Conservation (phyloP, 345 rosid genomes). For the Abelmoschus esculentus region DNA sequence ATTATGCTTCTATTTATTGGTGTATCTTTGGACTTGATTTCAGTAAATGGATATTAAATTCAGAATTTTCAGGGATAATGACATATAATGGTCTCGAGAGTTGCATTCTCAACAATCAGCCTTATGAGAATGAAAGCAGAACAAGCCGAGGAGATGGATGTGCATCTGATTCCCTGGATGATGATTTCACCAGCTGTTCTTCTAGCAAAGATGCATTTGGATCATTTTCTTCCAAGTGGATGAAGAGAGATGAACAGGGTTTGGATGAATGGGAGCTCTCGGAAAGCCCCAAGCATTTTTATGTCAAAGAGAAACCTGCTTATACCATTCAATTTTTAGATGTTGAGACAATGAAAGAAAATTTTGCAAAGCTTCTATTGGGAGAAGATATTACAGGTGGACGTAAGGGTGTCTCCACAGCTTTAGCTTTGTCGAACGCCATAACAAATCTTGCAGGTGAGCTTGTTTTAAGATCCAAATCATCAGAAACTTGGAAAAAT, state of each 20-base stretch:
- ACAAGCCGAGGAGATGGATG: conserved; percentile 80
- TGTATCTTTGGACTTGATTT: background rate
- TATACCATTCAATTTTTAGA: conserved; percentile 38
- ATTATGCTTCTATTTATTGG: conserved; percentile 2
- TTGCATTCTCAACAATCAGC: conserved; percentile 72
- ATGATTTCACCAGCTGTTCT: conserved; percentile 78
- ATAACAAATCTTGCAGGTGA: conserved; percentile 82
- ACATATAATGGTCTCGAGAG: conserved; percentile 81
- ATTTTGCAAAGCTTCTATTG: conserved; percentile 65
- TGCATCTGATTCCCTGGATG: conserved; percentile 67
- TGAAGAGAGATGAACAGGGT: conserved; percentile 49
- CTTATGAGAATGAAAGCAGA: conserved; percentile 74
- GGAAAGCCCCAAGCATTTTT: conserved; percentile 45
- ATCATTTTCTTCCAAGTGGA: conserved; percentile 82
- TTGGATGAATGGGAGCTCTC: conserved; percentile 51
- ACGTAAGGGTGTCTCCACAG: conserved; percentile 51
- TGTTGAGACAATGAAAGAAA: conserved; percentile 79
- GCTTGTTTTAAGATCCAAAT: background rate
- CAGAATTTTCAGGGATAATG: conserved; percentile 48
- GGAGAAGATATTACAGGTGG: conserved; percentile 92
- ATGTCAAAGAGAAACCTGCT: conserved; percentile 50
- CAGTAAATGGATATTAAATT: background rate
- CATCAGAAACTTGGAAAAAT: background rate
- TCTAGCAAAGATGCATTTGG: conserved; percentile 91
- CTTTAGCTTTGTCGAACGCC: conserved; percentile 84